A percentile compares a stretch with the other conserved stretches of the same genome.
These are phyloP conservation scores for Chlorella sp. DNA, from an alignment of 139 green algal species.

Conservation along the genomic window DNA sequence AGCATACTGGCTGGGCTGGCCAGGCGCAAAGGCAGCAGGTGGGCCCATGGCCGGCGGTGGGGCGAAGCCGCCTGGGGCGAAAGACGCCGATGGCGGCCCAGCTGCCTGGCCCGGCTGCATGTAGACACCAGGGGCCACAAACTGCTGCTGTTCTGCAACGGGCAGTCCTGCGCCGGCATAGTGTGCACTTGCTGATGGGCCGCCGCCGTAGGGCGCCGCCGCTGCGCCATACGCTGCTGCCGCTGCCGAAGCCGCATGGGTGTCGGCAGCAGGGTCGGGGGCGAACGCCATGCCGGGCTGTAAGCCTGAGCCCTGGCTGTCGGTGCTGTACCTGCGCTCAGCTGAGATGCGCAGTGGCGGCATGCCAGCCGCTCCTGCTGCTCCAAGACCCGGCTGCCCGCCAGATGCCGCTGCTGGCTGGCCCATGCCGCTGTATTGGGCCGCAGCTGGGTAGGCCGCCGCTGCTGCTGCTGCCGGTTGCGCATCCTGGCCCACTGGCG, in stretches of 20 bases:
- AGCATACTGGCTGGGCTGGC: neutral
- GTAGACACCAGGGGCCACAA: too few species aligned
- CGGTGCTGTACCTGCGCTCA: neutral
- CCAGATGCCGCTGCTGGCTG: too few species aligned
- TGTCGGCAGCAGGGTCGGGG: neutral
- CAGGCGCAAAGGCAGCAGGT: neutral
- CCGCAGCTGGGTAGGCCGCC: neutral
- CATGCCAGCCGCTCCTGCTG: neutral
- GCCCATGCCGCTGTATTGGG: neutral
- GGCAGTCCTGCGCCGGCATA: too few species aligned
- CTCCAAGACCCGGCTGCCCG: neutral
- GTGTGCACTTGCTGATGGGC: too few species aligned
- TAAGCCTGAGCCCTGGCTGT: neutral
- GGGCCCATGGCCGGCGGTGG: neutral
- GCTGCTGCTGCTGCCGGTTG: neutral
- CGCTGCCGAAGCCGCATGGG: neutral
- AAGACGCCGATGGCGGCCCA: neutral
- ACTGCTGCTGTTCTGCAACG: too few species aligned
- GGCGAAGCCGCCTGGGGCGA: neutral
- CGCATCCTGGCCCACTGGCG: neutral
- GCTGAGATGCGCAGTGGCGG: neutral
- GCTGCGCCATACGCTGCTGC: neutral
- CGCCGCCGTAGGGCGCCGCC: too few species aligned
- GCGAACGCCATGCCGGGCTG: constrained; percentile 7
- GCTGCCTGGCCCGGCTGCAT: too few species aligned